These are phyloP conservation scores for Penicillium odoratum DNA, from an alignment of 495 filamentous ascomycete species.

Conservation along the genomic window DNA sequence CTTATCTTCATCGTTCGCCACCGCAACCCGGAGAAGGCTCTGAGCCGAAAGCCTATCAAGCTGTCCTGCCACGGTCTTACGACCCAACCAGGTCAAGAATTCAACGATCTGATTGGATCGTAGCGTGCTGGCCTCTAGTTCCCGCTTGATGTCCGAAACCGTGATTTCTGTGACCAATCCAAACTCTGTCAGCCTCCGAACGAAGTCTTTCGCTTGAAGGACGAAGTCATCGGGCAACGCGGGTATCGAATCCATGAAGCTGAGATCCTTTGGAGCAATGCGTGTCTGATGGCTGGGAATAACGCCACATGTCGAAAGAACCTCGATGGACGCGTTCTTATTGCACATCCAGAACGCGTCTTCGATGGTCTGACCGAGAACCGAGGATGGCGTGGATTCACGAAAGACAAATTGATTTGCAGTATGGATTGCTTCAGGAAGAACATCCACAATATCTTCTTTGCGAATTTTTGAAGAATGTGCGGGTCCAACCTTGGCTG, in stretches of 20 bases:
- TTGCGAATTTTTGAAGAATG: constrained; percentile 60
- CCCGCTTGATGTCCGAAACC: constrained; percentile 77
- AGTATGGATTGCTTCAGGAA: constrained; percentile 75
- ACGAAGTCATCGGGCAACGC: constrained; percentile 76
- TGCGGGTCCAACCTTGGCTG: constrained; percentile 29
- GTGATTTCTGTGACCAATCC: constrained; percentile 82
- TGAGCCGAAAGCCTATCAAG: constrained; percentile 63
- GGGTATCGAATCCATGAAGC: constrained; percentile 89
- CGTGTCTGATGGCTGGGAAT: constrained; percentile 75
- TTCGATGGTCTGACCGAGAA: constrained; percentile 80
- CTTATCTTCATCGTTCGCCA: constrained; percentile 72
- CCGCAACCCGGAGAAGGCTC: constrained; percentile 72
- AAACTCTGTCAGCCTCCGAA: constrained; percentile 73
- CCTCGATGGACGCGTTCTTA: constrained; percentile 75
- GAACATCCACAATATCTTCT: constrained; percentile 61
- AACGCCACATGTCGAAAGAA: constrained; percentile 84
- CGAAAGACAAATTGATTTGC: constrained; percentile 75
- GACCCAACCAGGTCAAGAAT: constrained; percentile 80
- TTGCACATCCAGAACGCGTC: constrained; percentile 94
- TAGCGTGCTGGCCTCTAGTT: constrained; percentile 75
- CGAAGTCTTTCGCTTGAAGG: constrained; percentile 62
- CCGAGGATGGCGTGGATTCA: constrained; percentile 82
- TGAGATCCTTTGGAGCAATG: constrained; percentile 75
- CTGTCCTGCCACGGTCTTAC: constrained; percentile 63
- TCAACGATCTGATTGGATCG: constrained; percentile 69